These are phyloP conservation scores for Xylaria multiplex DNA, from an alignment of 2,329 filamentous ascomycete species.

Conservation along the genomic window DNA sequence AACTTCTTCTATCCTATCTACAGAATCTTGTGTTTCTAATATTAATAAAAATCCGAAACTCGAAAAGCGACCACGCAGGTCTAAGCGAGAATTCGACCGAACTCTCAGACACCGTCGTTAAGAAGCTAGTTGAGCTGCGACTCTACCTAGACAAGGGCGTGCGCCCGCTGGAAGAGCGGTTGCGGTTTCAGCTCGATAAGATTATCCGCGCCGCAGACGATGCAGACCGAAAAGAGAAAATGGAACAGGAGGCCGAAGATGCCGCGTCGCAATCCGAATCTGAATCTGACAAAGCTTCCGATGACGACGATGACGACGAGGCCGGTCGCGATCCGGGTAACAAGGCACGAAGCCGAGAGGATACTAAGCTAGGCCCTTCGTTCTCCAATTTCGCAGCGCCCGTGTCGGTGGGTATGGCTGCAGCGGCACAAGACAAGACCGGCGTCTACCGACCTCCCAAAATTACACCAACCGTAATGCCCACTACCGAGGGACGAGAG, in stretches of 20 bases:
- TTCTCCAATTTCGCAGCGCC: conserved; percentile 51
- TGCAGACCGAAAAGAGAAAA: conserved; percentile 60
- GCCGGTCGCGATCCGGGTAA: conserved; percentile 26
- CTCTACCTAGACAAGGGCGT: conserved; percentile 94
- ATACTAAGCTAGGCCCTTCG: conserved; percentile 31
- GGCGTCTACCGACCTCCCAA: conserved; percentile 90
- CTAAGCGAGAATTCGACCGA: conserved; percentile 51
- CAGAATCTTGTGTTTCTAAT: conserved; percentile 93
- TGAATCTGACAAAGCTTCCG: conserved; percentile 50
- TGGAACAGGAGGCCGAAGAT: conserved; percentile 47
- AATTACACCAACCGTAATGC: conserved; percentile 88
- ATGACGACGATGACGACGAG: conserved; percentile 51
- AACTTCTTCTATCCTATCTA: conserved; percentile 94
- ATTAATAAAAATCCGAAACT: conserved; percentile 78
- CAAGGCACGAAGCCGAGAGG: conserved; percentile 46
- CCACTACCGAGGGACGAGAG: conserved; percentile 71
- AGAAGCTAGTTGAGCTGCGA: conserved; percentile 90
- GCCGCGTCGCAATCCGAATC: conserved; percentile 53
- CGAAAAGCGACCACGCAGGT: conserved; percentile 46
- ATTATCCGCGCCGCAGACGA: conserved; percentile 89
- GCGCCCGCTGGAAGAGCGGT: conserved; percentile 84
- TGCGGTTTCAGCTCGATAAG: conserved; percentile 97
- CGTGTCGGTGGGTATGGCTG: conserved; percentile 49
- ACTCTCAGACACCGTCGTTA: conserved; percentile 74
- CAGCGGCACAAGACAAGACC: conserved; percentile 57